Conservation (phyloP, 1,284 basidiomycete genomes). For the Trichosporon inkin region DNA sequence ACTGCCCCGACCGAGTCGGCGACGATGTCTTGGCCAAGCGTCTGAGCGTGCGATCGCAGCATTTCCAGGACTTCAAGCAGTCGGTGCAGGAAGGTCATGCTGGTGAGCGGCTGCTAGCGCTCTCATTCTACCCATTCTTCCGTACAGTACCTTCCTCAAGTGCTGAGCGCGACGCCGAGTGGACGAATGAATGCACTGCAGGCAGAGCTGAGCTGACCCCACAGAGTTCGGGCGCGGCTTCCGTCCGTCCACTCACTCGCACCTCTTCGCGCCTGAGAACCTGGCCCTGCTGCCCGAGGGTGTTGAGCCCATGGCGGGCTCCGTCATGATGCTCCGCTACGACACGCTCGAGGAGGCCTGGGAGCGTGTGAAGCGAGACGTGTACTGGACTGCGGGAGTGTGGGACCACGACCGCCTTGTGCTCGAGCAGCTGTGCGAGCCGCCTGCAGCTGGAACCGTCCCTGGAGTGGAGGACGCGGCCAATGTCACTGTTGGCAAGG, state of each 20-base stretch:
- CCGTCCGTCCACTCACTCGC: conserved; percentile 26
- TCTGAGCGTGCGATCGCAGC: conserved; percentile 35
- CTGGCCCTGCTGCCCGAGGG: conserved; percentile 25
- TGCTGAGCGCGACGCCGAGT: no score
- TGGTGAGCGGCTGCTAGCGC: conserved; percentile 27
- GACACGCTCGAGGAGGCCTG: conserved; percentile 34
- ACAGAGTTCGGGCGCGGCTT: conserved; percentile 38
- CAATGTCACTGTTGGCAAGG: neutral
- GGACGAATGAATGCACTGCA: neutral
- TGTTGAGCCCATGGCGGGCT: conserved; percentile 42
- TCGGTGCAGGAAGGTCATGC: conserved; percentile 30
- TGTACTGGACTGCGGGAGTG: conserved; percentile 45
- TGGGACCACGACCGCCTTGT: conserved; percentile 42
- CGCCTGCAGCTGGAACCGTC: conserved; percentile 16
- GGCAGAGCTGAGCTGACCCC: neutral
- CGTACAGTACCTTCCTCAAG: no score
- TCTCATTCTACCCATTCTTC: no score
- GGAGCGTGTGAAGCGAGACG: conserved; percentile 40
- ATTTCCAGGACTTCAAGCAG: conserved; percentile 33
- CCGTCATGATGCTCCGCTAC: conserved; percentile 39
- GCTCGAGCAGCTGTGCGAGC: conserved; percentile 38
- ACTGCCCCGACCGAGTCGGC: conserved; percentile 34
- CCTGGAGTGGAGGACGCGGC: conserved; percentile 10
- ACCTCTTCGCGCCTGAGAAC: conserved; percentile 18
- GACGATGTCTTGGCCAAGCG: conserved; percentile 32